These are phyloP conservation scores for Cyanidiococcus yangmingshanensis DNA, from an alignment of 23 red algal genomes.

Conservation along the genomic window DNA sequence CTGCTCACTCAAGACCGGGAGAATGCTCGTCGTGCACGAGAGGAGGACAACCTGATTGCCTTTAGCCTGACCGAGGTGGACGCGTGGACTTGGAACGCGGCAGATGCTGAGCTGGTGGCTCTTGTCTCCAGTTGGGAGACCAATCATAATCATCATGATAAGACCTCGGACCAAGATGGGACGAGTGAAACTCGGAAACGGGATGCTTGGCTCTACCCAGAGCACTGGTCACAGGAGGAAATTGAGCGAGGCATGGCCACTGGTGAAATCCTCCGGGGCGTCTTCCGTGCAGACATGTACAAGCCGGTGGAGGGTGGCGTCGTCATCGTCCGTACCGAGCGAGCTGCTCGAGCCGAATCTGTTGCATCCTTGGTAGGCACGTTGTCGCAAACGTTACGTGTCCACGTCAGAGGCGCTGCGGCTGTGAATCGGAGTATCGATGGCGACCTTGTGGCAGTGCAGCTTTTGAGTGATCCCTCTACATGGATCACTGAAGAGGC, in stretches of 20 bases:
- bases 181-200: background rate
- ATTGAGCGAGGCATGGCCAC: conserved; percentile 38
- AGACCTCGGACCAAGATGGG: background rate
- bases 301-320: conserved; percentile 59
- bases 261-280: conserved; percentile 38
- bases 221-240: conserved; percentile 51
- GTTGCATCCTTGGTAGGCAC: background rate
- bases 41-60: conserved; percentile 18
- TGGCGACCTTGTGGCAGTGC: conserved; percentile 76
- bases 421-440: conserved; percentile 78
- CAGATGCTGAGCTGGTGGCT: conserved; percentile 11
- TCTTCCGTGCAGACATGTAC: conserved; percentile 54
- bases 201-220: conserved; percentile 27
- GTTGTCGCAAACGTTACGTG: conserved; percentile 16
- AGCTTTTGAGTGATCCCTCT: conserved; percentile 27
- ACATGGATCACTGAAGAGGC: conserved; percentile 23
- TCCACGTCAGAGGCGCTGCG: conserved; percentile 55
- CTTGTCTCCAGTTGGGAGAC: conserved; percentile 42
- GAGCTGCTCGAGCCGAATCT: conserved; percentile 24
- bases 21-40: conserved; percentile 17
- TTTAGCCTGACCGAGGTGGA: conserved; percentile 15
- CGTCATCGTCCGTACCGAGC: conserved; percentile 23
- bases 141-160: conserved; percentile 21
- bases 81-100: background rate
- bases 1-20: conserved; percentile 46